phyloP scores from a whole-genome alignment of 225 moss, liverwort and hornwort genomes.

The Physcomitrium patens region DNA sequence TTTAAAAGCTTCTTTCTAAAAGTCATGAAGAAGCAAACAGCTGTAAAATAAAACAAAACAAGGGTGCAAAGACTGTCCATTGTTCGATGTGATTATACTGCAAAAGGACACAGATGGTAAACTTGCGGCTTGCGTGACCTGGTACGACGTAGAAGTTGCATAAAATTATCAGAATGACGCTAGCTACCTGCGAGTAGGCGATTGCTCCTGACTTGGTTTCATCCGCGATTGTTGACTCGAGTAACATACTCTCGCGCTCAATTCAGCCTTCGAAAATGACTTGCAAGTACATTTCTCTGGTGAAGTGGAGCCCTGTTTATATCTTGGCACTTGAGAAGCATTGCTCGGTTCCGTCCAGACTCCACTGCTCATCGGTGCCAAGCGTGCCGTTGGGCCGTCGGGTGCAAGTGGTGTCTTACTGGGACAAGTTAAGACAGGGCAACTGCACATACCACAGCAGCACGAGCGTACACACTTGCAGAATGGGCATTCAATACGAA shows the following conservation, averaged over 20 bases:
- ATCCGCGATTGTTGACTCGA: constrained; percentile 24
- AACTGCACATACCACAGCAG: constrained; percentile 63
- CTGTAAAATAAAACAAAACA: neutral
- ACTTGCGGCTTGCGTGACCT: neutral
- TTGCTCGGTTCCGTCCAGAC: neutral
- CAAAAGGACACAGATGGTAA: neutral
- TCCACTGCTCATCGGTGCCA: neutral
- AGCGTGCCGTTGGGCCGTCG: neutral
- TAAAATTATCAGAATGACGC: neutral
- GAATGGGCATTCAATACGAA: constrained; percentile 42
- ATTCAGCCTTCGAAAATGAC: constrained; percentile 6
- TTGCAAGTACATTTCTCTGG: constrained; percentile 31
- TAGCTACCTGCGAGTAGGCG: constrained; percentile 27
- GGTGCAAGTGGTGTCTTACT: constrained; percentile 45
- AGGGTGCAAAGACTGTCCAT: no score
- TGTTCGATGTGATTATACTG: neutral
- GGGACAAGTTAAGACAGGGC: constrained; percentile 47
- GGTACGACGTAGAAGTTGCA: constrained; percentile 6
- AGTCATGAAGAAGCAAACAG: neutral
- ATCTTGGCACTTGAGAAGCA: constrained; percentile 8
- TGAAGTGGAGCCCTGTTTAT: constrained; percentile 31
- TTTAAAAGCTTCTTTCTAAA: neutral
- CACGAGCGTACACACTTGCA: constrained; percentile 52
- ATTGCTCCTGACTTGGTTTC: constrained; percentile 17
- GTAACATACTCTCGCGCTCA: constrained; percentile 22